Conservation (phyloP, 208 protist genomes). For the Leptomonas pyrrhocoris region DNA sequence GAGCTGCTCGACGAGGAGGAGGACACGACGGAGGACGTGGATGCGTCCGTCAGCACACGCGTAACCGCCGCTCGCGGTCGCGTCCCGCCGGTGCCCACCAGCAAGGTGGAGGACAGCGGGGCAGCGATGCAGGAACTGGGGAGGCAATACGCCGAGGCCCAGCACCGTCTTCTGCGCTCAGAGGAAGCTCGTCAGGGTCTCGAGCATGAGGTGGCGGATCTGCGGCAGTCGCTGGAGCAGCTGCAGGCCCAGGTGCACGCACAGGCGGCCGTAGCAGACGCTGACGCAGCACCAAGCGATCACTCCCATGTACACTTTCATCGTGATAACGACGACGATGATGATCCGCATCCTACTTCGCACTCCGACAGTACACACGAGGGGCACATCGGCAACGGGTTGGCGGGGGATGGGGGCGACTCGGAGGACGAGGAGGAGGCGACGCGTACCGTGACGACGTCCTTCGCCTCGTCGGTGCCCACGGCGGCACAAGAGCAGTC, state of each 20-base stretch:
- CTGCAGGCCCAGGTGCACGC: constrained; percentile 5
- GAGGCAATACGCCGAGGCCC: constrained; percentile 47
- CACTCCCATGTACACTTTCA: neutral
- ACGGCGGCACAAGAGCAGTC: constrained; percentile 22
- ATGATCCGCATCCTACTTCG: neutral
- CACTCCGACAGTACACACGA: neutral
- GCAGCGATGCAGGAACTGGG: constrained; percentile 44
- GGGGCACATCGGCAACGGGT: neutral
- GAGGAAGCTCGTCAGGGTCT: constrained; percentile 40
- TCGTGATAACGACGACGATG: neutral
- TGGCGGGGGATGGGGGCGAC: neutral
- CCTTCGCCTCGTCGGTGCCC: constrained; percentile 26
- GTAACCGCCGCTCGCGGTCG: constrained; percentile 14
- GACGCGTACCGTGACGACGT: constrained; percentile 19
- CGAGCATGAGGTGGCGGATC: constrained; percentile 42
- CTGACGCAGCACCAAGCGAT: neutral
- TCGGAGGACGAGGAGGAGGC: constrained; percentile 8
- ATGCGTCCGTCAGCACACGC: constrained; percentile 34
- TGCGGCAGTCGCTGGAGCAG: constrained; percentile 20
- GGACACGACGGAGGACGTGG: constrained; percentile 13
- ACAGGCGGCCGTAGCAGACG: neutral
- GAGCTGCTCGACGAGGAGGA: constrained; percentile 21
- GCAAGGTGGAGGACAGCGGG: constrained; percentile 30
- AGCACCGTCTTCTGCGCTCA: constrained; percentile 39
- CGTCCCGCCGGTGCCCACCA: neutral